Evolutionary conservation across 164 flowering plant genomes (phyloP).

Genomic region (Malania oleifera): DNA sequence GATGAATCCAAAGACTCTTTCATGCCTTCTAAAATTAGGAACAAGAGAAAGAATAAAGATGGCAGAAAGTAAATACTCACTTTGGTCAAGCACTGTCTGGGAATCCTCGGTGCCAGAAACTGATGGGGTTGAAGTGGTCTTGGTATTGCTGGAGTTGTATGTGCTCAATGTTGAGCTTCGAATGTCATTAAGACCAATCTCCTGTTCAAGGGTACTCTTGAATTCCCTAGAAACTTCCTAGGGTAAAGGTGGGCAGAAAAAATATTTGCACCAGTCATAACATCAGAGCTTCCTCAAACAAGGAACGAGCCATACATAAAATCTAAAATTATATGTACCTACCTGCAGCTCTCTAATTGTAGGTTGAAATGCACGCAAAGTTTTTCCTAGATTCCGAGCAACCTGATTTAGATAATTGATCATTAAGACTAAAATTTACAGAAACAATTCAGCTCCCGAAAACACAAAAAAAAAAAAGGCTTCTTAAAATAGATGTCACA

Average conservation of each 20-base stretch:
- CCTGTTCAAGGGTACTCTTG: constrained; percentile 85
- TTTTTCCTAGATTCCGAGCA: constrained; percentile 90
- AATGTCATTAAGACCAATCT: constrained; percentile 90
- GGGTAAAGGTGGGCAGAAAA: neutral
- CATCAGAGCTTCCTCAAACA: constrained; percentile 1
- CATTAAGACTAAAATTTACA: neutral
- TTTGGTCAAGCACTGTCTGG: constrained; percentile 30
- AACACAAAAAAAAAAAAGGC: neutral
- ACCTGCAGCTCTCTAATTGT: constrained; percentile 98
- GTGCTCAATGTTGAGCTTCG: constrained; percentile 32
- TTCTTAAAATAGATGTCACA: neutral
- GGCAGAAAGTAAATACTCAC: constrained; percentile 37
- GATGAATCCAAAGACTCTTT: neutral
- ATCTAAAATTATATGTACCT: constrained; percentile 6
- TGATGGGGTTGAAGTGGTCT: constrained; percentile 23
- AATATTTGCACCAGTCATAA: neutral
- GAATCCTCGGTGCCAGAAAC: constrained; percentile 23
- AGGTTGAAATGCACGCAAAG: constrained; percentile 89
- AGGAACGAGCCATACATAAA: neutral
- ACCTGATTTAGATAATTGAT: constrained; percentile 44
- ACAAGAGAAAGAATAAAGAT: neutral
- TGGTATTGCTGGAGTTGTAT: constrained; percentile 18
- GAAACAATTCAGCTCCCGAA: neutral
- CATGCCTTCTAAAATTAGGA: neutral
- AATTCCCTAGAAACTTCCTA: constrained; percentile 98